Percentiles rank a stretch among this genome's conserved stretches.
Evolutionary conservation across 2,329 filamentous ascomycete genomes (phyloP).

Genomic region (Dothistroma septosporum): DNA sequence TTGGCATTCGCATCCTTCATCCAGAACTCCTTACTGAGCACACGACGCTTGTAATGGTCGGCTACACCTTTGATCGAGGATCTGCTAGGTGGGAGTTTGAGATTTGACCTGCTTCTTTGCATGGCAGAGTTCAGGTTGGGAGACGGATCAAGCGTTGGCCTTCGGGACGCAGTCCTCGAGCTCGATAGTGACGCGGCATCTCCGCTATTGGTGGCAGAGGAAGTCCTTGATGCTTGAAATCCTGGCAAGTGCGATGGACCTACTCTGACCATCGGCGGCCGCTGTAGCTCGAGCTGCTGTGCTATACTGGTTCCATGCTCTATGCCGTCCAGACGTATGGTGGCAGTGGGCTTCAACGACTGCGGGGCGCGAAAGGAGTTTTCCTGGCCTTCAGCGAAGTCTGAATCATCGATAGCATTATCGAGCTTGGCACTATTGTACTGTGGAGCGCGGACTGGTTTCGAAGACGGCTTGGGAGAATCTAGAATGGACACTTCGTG

Average conservation of each 20-base stretch:
- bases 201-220: conserved; percentile 42
- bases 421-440: conserved; percentile 17
- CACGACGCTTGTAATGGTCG: conserved; percentile 72
- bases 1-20: conserved; percentile 99
- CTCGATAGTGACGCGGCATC: conserved; percentile 27
- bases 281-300: conserved; percentile 23
- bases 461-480: conserved; percentile 14
- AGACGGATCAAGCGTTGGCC: conserved; percentile 21
- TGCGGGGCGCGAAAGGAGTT: conserved; percentile 2
- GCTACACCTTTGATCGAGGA: conserved; percentile 27
- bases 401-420: conserved; percentile 24
- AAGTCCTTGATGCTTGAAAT: conserved; percentile 44
- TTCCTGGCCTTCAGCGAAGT: conserved; percentile 18
- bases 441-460: conserved; percentile 6
- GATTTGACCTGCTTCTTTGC: conserved; percentile 24
- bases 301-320: not conserved
- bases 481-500: conserved; percentile 22
- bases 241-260: conserved; percentile 48
- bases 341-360: not conserved
- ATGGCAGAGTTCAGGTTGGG: conserved; percentile 30
- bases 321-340: not conserved
- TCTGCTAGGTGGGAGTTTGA: conserved; percentile 18
- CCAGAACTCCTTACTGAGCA: conserved; percentile 86
- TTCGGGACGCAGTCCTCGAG: conserved; percentile 16
- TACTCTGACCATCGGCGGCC: conserved; percentile 40